phyloP scores from a whole-genome alignment of 2,329 filamentous ascomycete species.

The Grosmannia penicillata region DNA sequence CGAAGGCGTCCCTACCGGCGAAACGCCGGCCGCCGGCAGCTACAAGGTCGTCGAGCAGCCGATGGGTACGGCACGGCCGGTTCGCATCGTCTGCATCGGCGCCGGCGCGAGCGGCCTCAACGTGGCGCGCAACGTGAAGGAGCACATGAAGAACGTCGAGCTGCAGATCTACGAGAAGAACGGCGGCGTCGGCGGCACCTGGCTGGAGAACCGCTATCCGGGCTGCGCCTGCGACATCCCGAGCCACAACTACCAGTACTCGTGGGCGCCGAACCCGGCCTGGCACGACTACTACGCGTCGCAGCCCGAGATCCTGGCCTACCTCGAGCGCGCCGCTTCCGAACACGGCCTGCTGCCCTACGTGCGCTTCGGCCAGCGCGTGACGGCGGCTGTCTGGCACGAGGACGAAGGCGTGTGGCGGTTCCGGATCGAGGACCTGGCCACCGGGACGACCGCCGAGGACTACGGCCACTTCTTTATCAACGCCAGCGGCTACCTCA shows the following conservation, averaged over 20 bases:
- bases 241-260: conserved; percentile 8
- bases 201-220: conserved; percentile 11
- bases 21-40: not conserved
- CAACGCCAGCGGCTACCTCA: conserved; percentile 31
- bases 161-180: conserved; percentile 11
- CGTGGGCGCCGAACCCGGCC: conserved; percentile 8
- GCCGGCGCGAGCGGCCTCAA: conserved; percentile 20
- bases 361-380: conserved; percentile 6
- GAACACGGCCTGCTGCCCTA: conserved; percentile 5
- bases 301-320: conserved; percentile 7
- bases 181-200: conserved; percentile 6
- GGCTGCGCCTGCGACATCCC: conserved; percentile 12
- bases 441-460: not conserved
- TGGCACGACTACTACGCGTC: conserved; percentile 9
- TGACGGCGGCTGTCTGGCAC: conserved; percentile 6
- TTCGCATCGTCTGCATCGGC: conserved; percentile 24
- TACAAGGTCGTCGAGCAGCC: conserved; percentile 6
- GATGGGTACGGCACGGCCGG: conserved; percentile 4
- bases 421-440: conserved; percentile 2
- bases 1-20: not conserved
- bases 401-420: conserved; percentile 6
- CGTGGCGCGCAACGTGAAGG: conserved; percentile 3
- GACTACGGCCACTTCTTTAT: conserved; percentile 30
- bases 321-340: conserved; percentile 3
- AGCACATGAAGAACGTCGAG: conserved; percentile 7